These are phyloP conservation scores for Chlorociboria aeruginascens DNA, from an alignment of 495 filamentous ascomycete species.

Conservation along the genomic window DNA sequence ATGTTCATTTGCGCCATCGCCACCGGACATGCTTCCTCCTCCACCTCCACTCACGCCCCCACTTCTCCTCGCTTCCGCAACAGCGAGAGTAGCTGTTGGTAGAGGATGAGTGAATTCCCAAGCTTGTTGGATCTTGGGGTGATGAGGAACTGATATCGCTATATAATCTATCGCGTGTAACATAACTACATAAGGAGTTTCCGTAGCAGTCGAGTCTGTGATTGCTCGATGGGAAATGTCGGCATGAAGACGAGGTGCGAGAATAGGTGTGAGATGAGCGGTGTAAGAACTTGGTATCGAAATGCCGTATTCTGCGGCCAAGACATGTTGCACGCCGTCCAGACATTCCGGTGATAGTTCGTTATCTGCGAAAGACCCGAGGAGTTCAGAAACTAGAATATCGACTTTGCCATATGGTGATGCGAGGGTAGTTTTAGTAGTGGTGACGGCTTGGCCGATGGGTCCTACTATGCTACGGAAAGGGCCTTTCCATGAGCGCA, in stretches of 20 bases:
- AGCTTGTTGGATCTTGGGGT: conserved; percentile 48
- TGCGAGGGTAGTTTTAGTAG: not conserved
- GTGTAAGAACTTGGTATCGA: conserved; percentile 90
- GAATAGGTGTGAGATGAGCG: conserved; percentile 79
- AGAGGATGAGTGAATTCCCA: conserved; percentile 61
- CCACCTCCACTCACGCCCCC: conserved; percentile 35
- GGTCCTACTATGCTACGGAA: conserved; percentile 19
- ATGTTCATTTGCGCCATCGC: conserved; percentile 67
- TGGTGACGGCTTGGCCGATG: conserved; percentile 12
- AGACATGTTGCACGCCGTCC: conserved; percentile 77
- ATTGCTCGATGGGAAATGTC: conserved; percentile 54
- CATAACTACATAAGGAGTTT: conserved; percentile 88
- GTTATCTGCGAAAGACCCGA: conserved; percentile 88
- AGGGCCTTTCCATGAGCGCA: conserved; percentile 88
- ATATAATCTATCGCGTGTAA: conserved; percentile 81
- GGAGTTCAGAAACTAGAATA: conserved; percentile 84
- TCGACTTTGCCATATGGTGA: conserved; percentile 56
- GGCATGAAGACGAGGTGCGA: conserved; percentile 74
- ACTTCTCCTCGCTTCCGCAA: conserved; percentile 43
- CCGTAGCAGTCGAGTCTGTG: conserved; percentile 55
- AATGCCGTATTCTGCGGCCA: conserved; percentile 63
- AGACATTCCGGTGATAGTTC: conserved; percentile 85
- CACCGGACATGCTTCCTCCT: conserved; percentile 47
- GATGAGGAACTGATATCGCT: conserved; percentile 39
- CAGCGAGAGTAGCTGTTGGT: conserved; percentile 30